These are phyloP conservation scores for Sugiyamaella chiloensis DNA, from an alignment of 805 yeast species.

Conservation along the genomic window DNA sequence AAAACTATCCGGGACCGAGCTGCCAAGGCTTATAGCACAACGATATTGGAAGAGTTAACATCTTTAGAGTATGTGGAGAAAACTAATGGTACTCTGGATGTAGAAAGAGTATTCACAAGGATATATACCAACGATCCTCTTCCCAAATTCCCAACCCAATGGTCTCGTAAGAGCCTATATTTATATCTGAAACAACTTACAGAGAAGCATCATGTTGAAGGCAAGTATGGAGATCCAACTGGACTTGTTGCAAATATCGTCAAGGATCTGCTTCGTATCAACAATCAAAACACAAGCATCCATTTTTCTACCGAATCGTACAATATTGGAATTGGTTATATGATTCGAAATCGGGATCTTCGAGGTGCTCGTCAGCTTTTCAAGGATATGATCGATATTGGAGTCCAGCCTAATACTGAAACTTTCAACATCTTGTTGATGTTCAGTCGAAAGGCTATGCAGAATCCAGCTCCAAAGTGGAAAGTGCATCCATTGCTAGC, in stretches of 20 bases:
- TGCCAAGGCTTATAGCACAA: not conserved
- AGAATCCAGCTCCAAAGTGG: conserved; percentile 3
- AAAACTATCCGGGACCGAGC: not conserved
- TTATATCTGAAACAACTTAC: conserved; percentile 10
- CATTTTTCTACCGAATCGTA: conserved; percentile 18
- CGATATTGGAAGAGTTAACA: not conserved
- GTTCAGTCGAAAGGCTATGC: conserved; percentile 4
- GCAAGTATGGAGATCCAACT: not conserved
- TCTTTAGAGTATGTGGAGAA: not conserved
- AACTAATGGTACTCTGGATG: not conserved
- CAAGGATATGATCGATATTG: conserved; percentile 15
- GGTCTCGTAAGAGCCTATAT: conserved; percentile 5
- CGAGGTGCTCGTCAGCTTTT: conserved; percentile 22
- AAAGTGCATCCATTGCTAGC: conserved; percentile 18
- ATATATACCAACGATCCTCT: not conserved
- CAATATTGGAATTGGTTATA: conserved; percentile 24
- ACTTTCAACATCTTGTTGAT: conserved; percentile 23
- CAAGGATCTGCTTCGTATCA: conserved; percentile 21
- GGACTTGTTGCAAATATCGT: conserved; percentile 12
- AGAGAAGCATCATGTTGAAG: conserved; percentile 1
- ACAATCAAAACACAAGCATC: conserved; percentile 18
- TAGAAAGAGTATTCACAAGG: conserved; percentile 2
- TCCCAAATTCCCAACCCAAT: conserved; percentile 9
- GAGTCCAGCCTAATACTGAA: conserved; percentile 11
- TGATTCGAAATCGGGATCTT: conserved; percentile 14